Base-by-base conservation (phyloP, 169 alveolate genomes). In the Plasmodium vinckei region DNA sequence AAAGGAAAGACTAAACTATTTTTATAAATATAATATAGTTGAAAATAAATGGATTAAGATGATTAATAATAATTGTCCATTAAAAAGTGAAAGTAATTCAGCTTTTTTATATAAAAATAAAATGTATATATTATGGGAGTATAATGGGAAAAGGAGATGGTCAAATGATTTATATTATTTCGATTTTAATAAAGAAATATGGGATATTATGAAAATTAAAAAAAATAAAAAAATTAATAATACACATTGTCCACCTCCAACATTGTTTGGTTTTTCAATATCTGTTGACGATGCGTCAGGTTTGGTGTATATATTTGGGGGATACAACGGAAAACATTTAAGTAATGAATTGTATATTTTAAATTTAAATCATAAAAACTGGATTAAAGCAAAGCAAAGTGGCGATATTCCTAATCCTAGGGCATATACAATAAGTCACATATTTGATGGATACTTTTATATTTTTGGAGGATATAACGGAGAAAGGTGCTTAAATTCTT, bases 381-480 rank as follows among this genome's bases (percentile, higher is more conserved):
- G 87, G 87, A 73, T 73, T 57, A 53, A 73, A 23, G n/a, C 44
- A 39, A 44, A 57, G 7, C 72, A 73, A 56, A 59, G 53, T 73
- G 87, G 87, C 5, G 72, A 73, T 15, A 51, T 60, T 9, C 87
- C 87, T 6, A 59, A 51, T 51, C 87, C 87, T 12, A 39, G 87
- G 17, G 13, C 87, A 21, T 73, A 72, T 33, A 17, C 87, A n/a
- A 59, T 59, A 17, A 64, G 73, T 1, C 87, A 73, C 2, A 73
- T 73, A 12, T 56, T n/a, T 25, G 87, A 73, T 42, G 72, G 87
- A 2, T 73, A 73, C 15, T 73, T 73, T 47, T 73, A 73, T 49
- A 7, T 59, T 39, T 73, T 73, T 46, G 87, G 87, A 6, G 87
- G 87, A 19, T 73, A 57, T 63, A 73, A 59, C n/a, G 87, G 72